Evolutionary conservation across 805 yeast genomes (phyloP).

Genomic region (Myxozyma mucilagina): DNA sequence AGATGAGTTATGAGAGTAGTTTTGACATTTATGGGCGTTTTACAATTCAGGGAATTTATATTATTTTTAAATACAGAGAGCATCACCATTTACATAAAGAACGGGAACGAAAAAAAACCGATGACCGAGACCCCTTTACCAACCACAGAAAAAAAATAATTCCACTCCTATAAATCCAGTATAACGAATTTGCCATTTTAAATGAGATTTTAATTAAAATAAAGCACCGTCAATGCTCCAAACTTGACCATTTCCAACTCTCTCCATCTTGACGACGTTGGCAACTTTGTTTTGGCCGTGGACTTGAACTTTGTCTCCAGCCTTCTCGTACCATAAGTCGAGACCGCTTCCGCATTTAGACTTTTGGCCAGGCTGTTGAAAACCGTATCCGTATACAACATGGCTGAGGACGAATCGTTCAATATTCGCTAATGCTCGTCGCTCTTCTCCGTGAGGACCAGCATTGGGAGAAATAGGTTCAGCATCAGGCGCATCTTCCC

Average conservation of each 20-base stretch:
- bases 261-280: conserved; percentile 27
- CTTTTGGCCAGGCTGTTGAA: conserved; percentile 16
- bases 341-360: conserved; percentile 20
- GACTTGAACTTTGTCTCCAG: conserved; percentile 21
- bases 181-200: not conserved
- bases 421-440: conserved; percentile 53
- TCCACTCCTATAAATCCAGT: not conserved
- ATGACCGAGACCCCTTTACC: not conserved
- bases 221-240: conserved; percentile 34
- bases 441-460: conserved; percentile 46
- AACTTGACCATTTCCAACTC: conserved; percentile 38
- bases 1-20: not conserved
- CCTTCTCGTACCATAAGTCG: conserved; percentile 27
- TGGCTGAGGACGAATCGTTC: conserved; percentile 64
- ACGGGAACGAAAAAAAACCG: not conserved
- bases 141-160: not conserved
- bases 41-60: not conserved
- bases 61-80: not conserved
- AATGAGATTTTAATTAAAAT: not conserved
- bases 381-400: conserved; percentile 44
- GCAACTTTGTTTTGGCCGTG: conserved; percentile 24
- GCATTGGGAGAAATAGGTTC: conserved; percentile 37
- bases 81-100: not conserved
- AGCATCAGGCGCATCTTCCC: conserved; percentile 71
- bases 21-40: not conserved